Conservation (phyloP, 176 grass and related monocot species). For the Carex kokanica region DNA sequence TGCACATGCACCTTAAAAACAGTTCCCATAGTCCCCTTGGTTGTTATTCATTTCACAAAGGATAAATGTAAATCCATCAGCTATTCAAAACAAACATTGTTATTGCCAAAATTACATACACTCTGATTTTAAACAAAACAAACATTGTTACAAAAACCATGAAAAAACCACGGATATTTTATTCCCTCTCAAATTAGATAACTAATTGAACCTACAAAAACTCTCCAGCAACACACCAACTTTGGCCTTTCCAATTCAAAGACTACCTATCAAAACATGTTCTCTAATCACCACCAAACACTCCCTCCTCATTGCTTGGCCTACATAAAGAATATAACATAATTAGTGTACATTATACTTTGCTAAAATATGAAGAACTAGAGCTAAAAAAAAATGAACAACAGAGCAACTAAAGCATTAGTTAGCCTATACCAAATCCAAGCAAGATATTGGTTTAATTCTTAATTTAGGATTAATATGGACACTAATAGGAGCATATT, state of each 20-base stretch:
- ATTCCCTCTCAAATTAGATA: not conserved
- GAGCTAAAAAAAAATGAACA: not conserved
- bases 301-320: constrained; percentile 11
- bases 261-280: not conserved
- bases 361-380: not conserved
- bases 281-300: not conserved
- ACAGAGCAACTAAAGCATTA: not conserved
- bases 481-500: not conserved
- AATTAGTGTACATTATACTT: not conserved
- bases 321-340: not conserved
- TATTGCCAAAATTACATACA: constrained; percentile 16
- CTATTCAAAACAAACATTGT: too few species aligned
- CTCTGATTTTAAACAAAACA: not conserved
- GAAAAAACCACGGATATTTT: not conserved
- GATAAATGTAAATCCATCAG: not conserved
- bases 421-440: not conserved
- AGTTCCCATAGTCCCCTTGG: not conserved
- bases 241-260: not conserved
- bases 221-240: not conserved
- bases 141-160: not conserved
- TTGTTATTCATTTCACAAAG: not conserved
- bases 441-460: not conserved
- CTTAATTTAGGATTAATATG: not conserved
- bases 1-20: not conserved
- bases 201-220: constrained; percentile 11